Evolutionary conservation across 352 stramenopile species (phyloP), one percentile per base, ranked within the genome.

Genomic region (Plasmopara muralis): DNA sequence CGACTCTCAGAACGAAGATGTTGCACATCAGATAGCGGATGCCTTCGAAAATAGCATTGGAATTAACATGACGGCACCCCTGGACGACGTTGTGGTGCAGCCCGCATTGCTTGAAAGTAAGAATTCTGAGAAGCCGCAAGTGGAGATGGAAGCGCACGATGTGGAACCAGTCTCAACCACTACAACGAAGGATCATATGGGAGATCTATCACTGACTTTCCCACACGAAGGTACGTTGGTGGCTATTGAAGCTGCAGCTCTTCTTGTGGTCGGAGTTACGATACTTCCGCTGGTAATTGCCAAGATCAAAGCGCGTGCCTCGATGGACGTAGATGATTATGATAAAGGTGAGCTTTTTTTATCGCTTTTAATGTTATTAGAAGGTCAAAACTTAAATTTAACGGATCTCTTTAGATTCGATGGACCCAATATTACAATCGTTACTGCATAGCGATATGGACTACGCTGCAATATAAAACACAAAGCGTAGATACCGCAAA

Each of bases 371-470:
- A 25, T 25, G 20, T 1, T 25, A 25, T 25, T 25, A 3, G 20
- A 25, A 25, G 20, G 20, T 25, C 20, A 25, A 25, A 25, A 35
- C 31, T 35, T 2, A 12, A 35, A 6, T 12, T 35, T 8, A 35
- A 8, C 6, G 31, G 7, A 35, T 35, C 10, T 35, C 10, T 8
- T 35, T 35, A 35, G 31, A 12, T 12, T 35, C 10, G 31, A 35
- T 35, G 31, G 63, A 80, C 41, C 67, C 62, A 37, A 69, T 87
- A 62, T 63, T 80, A 39, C 62, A 87, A 42, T 74, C 74, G 37
- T 55, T 89, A 14, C 62, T 87, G 39, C 81, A 73, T 56, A 77
- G 63, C 29, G 75, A 89, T 20, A 84, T 88, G 74, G 74, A 86
- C 60, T 88, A 88, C 42, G 78, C 78, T 31, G 78, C 78, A 25